These are phyloP conservation scores for Ustilago hordei DNA, from an alignment of 1,284 basidiomycete genomes.

Conservation along the genomic window DNA sequence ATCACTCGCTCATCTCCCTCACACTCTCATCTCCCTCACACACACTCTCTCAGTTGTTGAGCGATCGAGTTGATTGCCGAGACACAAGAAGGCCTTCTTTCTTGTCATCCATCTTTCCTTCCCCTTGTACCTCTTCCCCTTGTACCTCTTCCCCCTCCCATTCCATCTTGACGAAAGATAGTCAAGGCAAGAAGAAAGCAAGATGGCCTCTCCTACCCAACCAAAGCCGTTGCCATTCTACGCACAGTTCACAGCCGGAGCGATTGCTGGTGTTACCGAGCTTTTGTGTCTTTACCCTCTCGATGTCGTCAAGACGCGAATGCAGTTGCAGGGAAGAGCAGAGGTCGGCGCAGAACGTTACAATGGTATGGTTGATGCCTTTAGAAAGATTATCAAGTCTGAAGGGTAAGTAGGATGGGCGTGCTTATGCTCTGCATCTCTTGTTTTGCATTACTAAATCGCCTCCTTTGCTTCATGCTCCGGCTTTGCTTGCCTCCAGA, in stretches of 20 bases:
- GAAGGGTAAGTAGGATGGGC: slow-evolving; percentile 78
- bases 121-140: background rate
- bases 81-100: background rate
- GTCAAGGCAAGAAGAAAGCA: background rate
- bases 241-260: slow-evolving; percentile 89
- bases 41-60: background rate
- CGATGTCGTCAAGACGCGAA: slow-evolving; percentile 85
- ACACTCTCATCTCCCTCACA: background rate
- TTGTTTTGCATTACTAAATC: slow-evolving; percentile 4
- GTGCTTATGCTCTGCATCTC: background rate
- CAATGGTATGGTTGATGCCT: slow-evolving; percentile 81
- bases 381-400: slow-evolving; percentile 80
- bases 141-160: background rate
- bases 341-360: slow-evolving; percentile 72
- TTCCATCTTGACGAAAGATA: background rate
- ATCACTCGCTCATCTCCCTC: background rate
- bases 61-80: background rate
- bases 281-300: slow-evolving; percentile 93
- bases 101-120: background rate
- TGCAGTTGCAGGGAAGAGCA: slow-evolving; percentile 89
- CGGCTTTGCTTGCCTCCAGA: slow-evolving; percentile 8
- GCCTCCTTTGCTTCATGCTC: background rate
- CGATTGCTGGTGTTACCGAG: slow-evolving; percentile 85
- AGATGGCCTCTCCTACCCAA: slow-evolving; percentile 29
- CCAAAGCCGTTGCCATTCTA: slow-evolving; percentile 77